These are phyloP conservation scores for Saururus chinensis DNA, from an alignment of 164 flowering plant species.

Conservation along the genomic window DNA sequence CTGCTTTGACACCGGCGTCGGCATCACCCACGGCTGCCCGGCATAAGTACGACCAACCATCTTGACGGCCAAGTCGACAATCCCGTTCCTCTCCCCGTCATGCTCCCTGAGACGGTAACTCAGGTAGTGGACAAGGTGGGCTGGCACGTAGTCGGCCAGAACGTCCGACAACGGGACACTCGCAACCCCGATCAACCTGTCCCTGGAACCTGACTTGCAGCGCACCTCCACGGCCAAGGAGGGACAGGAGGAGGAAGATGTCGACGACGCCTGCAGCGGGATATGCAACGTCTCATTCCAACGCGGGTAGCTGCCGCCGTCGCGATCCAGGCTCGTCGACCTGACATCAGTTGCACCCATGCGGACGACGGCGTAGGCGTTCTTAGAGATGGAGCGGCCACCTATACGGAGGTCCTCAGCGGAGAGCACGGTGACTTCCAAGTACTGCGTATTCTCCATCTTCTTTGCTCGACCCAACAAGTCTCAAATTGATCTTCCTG, in stretches of 20 bases:
- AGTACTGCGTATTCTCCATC: background rate
- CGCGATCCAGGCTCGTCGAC: conserved; percentile 17
- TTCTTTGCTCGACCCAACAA: background rate
- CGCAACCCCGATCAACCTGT: background rate
- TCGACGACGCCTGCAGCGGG: background rate
- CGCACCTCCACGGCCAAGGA: conserved; percentile 4
- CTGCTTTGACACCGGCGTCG: background rate
- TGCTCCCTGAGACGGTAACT: conserved; percentile 7
- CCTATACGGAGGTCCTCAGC: conserved; percentile 22
- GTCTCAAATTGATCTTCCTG: too few species aligned
- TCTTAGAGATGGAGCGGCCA: conserved; percentile 24
- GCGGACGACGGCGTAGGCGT: conserved; percentile 20
- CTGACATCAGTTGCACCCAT: conserved; percentile 8
- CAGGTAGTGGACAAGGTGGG: background rate
- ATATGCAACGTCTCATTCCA: conserved; percentile 39
- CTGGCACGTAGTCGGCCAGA: background rate
- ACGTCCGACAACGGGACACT: conserved; percentile 6
- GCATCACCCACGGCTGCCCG: background rate
- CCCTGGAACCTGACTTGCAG: background rate
- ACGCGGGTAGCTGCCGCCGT: conserved; percentile 32
- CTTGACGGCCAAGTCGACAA: conserved; percentile 6
- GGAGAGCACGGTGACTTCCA: conserved; percentile 38
- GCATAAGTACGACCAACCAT: conserved; percentile 1
- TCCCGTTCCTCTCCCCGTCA: conserved; percentile 3
- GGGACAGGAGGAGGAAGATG: background rate